A percentile compares a stretch with the other conserved stretches of the same genome.
Conservation (phyloP, 495 filamentous ascomycete genomes). For the Cladorrhinum samala region DNA sequence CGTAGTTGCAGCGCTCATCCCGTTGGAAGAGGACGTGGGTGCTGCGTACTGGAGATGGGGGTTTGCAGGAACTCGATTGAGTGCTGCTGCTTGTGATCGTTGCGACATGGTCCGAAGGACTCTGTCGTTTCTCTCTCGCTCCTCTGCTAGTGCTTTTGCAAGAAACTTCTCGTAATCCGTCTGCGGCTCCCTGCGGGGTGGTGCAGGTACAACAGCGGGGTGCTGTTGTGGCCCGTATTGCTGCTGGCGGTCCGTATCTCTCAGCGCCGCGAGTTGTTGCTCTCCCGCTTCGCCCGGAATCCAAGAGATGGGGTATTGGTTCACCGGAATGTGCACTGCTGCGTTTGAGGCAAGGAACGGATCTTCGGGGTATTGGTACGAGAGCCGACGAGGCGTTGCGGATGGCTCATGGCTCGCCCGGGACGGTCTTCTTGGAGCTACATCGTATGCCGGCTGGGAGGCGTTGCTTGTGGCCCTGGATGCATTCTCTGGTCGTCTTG, state of each 20-base stretch:
- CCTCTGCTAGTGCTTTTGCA: slow-evolving; percentile 23
- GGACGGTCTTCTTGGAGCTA: not conserved
- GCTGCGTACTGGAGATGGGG: slow-evolving; percentile 19
- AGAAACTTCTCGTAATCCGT: slow-evolving; percentile 28
- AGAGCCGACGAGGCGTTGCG: not conserved
- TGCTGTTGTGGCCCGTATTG: not conserved
- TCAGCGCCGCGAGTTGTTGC: too few relatives aligned
- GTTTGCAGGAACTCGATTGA: slow-evolving; percentile 11
- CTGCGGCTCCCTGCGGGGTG: not conserved
- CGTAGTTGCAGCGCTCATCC: slow-evolving; percentile 4
- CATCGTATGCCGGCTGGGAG: not conserved
- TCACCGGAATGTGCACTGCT: not conserved
- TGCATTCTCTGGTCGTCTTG: not conserved
- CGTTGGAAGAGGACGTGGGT: not conserved
- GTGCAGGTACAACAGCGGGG: not conserved
- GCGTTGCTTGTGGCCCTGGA: not conserved
- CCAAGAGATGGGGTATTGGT: not conserved
- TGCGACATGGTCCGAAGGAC: slow-evolving; percentile 13
- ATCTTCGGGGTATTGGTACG: slow-evolving; percentile 9
- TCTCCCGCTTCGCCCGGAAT: too few relatives aligned
- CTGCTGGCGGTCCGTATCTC: not conserved
- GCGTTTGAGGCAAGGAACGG: slow-evolving; percentile 1
- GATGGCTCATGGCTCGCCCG: not conserved
- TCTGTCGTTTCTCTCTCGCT: slow-evolving; percentile 13
- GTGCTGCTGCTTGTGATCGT: not conserved